Conservation (phyloP, 257 asterid species). For the Thymus quinquecostatus region DNA sequence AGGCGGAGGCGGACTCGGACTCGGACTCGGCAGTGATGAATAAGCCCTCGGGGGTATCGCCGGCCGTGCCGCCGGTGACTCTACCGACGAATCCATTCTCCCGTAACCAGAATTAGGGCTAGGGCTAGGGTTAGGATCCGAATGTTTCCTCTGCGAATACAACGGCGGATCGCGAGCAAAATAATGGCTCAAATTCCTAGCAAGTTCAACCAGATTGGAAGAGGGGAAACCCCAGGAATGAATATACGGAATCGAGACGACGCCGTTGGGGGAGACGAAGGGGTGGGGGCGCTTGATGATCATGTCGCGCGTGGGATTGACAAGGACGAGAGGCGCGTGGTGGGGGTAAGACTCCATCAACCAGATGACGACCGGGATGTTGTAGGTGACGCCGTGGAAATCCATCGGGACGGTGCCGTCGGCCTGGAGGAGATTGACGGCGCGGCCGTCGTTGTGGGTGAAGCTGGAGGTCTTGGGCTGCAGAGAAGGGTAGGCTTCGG, state of each 20-base stretch:
- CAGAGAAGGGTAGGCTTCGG: constrained; percentile 68
- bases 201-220: constrained; percentile 77
- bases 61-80: constrained; percentile 50
- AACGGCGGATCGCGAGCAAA: constrained; percentile 91
- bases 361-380: constrained; percentile 86
- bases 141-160: constrained; percentile 62
- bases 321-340: constrained; percentile 81
- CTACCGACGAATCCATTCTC: constrained; percentile 43
- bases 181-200: constrained; percentile 53
- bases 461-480: constrained; percentile 71
- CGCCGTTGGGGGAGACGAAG: constrained; percentile 83
- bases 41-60: constrained; percentile 72
- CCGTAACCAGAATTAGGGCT: constrained; percentile 40
- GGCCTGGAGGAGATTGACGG: constrained; percentile 81
- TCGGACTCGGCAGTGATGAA: constrained; percentile 46
- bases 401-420: constrained; percentile 85
- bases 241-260: constrained; percentile 71
- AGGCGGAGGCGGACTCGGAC: constrained; percentile 73
- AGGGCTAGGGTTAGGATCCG: constrained; percentile 42
- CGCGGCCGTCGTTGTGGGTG: constrained; percentile 93
- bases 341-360: constrained; percentile 86
- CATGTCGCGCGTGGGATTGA: constrained; percentile 87
- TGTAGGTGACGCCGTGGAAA: constrained; percentile 69
- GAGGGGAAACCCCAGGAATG: constrained; percentile 84
- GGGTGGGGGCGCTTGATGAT: constrained; percentile 77